These are phyloP conservation scores for Pseudocercospora fijiensis DNA, from an alignment of 2,329 filamentous ascomycete genomes.

Conservation along the genomic window DNA sequence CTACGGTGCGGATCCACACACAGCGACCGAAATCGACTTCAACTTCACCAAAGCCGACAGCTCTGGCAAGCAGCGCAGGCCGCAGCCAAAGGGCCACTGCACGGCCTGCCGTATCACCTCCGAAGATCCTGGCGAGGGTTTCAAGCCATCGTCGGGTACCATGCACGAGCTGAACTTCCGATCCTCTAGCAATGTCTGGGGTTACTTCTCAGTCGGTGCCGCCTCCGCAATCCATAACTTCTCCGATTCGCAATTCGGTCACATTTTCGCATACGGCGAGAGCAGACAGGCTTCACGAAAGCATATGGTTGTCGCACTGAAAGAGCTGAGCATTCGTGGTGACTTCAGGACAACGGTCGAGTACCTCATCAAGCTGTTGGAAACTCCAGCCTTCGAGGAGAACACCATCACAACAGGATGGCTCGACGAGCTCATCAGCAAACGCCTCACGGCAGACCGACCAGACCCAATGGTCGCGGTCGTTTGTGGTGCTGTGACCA, in stretches of 20 bases:
- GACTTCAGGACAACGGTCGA: constrained; percentile 98
- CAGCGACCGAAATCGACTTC: constrained; percentile 86
- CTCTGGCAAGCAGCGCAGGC: constrained; percentile 79
- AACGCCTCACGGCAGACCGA: constrained; percentile 92
- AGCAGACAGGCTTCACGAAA: constrained; percentile 94
- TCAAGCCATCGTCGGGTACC: constrained; percentile 98
- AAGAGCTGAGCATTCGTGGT: constrained; percentile 98
- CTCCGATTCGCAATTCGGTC: constrained; percentile 97
- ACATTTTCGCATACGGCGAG: constrained; percentile 99
- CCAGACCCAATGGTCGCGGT: constrained; percentile 93
- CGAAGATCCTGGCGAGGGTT: constrained; percentile 96
- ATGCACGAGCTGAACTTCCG: constrained; percentile 99
- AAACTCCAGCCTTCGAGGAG: constrained; percentile 96
- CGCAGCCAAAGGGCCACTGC: constrained; percentile 91
- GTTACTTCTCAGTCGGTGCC: constrained; percentile 98
- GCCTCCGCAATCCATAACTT: constrained; percentile 98
- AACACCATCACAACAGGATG: constrained; percentile 99
- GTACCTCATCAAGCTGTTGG: constrained; percentile 96
- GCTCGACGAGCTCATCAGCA: constrained; percentile 97
- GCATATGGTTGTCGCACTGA: constrained; percentile 98
- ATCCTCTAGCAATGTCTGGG: constrained; percentile 98
- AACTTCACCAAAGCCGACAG: constrained; percentile 88
- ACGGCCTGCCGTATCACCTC: constrained; percentile 99
- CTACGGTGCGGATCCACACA: constrained; percentile 91
- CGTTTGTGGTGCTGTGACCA: constrained; percentile 89